phyloP scores from a whole-genome alignment of 2,329 filamentous ascomycete species.

The Gremmenia infestans region DNA sequence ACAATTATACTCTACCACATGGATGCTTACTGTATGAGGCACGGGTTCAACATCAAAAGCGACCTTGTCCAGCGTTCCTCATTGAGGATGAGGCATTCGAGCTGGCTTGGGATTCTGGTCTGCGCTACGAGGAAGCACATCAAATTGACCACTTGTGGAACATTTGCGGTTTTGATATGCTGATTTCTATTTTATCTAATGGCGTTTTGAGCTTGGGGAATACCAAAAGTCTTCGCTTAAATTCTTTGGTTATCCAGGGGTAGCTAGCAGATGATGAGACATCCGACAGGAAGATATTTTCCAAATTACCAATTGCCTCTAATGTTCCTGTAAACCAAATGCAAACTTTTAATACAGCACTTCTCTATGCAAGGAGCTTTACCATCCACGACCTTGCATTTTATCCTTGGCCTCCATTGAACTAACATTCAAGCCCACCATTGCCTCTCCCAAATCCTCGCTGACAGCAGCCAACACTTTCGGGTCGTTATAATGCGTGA shows the following conservation, averaged over 20 bases:
- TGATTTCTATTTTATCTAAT: background rate
- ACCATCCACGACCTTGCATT: constrained; percentile 84
- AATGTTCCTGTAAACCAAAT: background rate
- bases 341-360: background rate
- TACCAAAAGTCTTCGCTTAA: constrained; percentile 18
- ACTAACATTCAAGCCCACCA: constrained; percentile 90
- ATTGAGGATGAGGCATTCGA: too few relatives aligned
- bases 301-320: too few relatives aligned
- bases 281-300: too few relatives aligned
- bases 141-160: too few relatives aligned
- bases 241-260: background rate
- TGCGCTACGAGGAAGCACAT: too few relatives aligned
- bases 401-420: constrained; percentile 74
- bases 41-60: too few relatives aligned
- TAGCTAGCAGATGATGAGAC: background rate
- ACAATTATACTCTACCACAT: too few relatives aligned
- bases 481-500: constrained; percentile 83
- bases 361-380: constrained; percentile 25
- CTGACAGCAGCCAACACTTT: constrained; percentile 83
- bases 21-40: too few relatives aligned
- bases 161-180: too few relatives aligned
- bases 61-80: too few relatives aligned
- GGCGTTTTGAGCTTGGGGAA: constrained; percentile 8
- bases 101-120: too few relatives aligned
- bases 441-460: constrained; percentile 89